phyloP scores from a whole-genome alignment of 2,329 filamentous ascomycete species.

The Alternaria metachromatica region DNA sequence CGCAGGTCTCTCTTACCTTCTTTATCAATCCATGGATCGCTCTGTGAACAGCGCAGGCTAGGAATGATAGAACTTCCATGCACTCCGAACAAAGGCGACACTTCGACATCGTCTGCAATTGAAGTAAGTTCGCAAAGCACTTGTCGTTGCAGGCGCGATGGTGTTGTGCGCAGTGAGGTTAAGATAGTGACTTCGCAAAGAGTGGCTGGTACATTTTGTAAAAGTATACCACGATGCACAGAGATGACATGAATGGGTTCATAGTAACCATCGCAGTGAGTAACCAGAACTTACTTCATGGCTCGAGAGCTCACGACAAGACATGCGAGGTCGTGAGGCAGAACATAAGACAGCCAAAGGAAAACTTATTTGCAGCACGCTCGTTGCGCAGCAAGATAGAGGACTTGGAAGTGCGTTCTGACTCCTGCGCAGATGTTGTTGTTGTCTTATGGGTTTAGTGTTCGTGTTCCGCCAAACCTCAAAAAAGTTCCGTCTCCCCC shows the following conservation, averaged over 20 bases:
- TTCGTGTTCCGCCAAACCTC: background rate
- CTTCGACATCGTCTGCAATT: background rate
- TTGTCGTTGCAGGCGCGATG: background rate
- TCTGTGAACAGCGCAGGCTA: background rate
- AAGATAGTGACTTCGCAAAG: background rate
- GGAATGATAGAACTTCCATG: background rate
- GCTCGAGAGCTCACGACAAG: background rate
- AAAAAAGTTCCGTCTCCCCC: background rate
- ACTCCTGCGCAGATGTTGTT: too few species aligned
- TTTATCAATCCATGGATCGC: background rate
- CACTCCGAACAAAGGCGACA: background rate
- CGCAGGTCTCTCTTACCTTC: background rate
- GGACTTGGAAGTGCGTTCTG: too few species aligned
- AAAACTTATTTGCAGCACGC: rapidly evolving
- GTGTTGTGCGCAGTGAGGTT: background rate
- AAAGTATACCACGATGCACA: background rate
- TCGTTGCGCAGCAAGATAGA: background rate
- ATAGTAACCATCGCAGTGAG: background rate
- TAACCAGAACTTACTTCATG: background rate
- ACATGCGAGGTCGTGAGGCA: background rate
- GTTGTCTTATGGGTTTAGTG: background rate
- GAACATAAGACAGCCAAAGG: background rate
- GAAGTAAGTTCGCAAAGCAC: background rate
- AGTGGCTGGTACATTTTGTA: background rate
- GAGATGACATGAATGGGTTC: background rate